A percentile compares a stretch with the other conserved stretches of the same genome.
These are phyloP conservation scores for Trametes sp. DNA, from an alignment of 1,284 basidiomycete species.

Conservation along the genomic window DNA sequence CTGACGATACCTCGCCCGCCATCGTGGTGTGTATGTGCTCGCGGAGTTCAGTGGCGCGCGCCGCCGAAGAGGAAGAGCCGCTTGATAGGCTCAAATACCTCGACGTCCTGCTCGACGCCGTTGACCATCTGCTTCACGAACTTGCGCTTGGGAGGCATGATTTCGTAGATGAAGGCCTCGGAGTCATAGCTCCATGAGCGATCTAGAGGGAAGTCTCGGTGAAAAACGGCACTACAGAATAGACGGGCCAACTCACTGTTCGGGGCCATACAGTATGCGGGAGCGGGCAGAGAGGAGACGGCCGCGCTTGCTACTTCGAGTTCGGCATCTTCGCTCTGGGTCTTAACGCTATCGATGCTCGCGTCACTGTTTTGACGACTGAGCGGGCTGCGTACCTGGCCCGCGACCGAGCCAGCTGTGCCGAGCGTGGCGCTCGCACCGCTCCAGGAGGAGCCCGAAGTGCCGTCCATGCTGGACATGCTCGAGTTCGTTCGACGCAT, in stretches of 20 bases:
- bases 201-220: constrained; percentile 43
- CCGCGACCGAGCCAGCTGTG: constrained; percentile 17
- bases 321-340: constrained; percentile 50
- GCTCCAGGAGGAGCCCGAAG: constrained; percentile 34
- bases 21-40: constrained; percentile 9
- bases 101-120: constrained; percentile 58
- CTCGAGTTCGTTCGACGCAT: constrained; percentile 47
- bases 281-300: constrained; percentile 29
- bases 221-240: constrained; percentile 20
- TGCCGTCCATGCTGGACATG: constrained; percentile 35
- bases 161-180: constrained; percentile 68
- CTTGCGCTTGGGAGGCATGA: constrained; percentile 61
- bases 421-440: constrained; percentile 26
- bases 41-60: constrained; percentile 25
- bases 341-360: constrained; percentile 32
- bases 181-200: constrained; percentile 75
- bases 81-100: constrained; percentile 54
- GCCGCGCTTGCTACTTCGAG: constrained; percentile 27
- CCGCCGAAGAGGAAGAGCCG: constrained; percentile 59
- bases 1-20: constrained; percentile 29
- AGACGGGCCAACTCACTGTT: constrained; percentile 37
- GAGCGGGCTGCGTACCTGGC: constrained; percentile 48
- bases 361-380: constrained; percentile 45
- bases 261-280: constrained; percentile 36
- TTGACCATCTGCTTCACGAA: constrained; percentile 60